Conservation (phyloP, 2,329 filamentous ascomycete genomes). For the Bipolaris oryzae region DNA sequence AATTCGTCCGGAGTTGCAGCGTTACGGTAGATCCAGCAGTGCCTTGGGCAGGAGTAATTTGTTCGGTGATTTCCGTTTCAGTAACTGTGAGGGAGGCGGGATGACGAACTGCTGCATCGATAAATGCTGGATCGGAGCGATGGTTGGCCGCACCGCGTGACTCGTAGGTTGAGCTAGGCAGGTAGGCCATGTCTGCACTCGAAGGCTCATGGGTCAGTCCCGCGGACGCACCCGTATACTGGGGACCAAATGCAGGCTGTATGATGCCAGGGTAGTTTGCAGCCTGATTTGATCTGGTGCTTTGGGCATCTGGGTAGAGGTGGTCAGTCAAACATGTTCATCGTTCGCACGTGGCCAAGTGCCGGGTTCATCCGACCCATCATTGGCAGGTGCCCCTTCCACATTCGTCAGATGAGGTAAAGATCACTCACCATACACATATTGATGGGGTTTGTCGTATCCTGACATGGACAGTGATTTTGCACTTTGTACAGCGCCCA, state of each 20-base stretch:
- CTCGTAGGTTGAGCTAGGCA: constrained; percentile 56
- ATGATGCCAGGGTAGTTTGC: constrained; percentile 56
- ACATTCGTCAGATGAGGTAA: constrained; percentile 50
- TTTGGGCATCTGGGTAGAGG: constrained; percentile 62
- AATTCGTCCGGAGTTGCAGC: constrained; percentile 75
- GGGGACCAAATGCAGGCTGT: constrained; percentile 56
- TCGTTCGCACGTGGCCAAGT: constrained; percentile 45
- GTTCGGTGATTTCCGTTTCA: constrained; percentile 63
- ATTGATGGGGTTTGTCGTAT: constrained; percentile 77
- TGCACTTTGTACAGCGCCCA: constrained; percentile 39
- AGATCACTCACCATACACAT: constrained; percentile 76
- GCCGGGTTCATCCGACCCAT: constrained; percentile 45
- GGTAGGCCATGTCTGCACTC: constrained; percentile 53
- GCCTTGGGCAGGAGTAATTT: constrained; percentile 72
- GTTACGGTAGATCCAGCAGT: constrained; percentile 71
- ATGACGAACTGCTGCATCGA: constrained; percentile 65
- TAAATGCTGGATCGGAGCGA: constrained; percentile 57
- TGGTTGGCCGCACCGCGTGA: constrained; percentile 51
- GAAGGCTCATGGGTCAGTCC: constrained; percentile 57
- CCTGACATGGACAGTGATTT: constrained; percentile 76
- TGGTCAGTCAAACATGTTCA: constrained; percentile 53
- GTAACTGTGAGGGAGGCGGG: constrained; percentile 52
- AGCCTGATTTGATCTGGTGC: constrained; percentile 65
- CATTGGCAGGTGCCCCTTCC: constrained; percentile 44
- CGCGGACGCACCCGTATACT: constrained; percentile 57